These are phyloP conservation scores for Psophocarpus tetragonolobus DNA, from an alignment of 306 rosid species.

Conservation along the genomic window DNA sequence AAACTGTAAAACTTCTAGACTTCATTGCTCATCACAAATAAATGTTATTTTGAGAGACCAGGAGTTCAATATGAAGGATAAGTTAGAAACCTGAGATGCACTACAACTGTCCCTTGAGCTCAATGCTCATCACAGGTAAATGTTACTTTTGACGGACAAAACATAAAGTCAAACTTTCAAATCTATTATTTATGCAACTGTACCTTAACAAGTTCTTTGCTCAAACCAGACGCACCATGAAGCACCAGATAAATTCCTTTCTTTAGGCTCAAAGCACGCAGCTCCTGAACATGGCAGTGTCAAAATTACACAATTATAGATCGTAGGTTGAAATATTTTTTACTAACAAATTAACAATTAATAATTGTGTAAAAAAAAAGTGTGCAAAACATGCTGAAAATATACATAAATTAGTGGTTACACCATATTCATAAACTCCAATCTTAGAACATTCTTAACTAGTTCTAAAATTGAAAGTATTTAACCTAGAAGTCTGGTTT, in stretches of 20 bases:
- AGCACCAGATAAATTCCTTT: conserved; percentile 79
- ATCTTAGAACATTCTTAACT: not conserved
- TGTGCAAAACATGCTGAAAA: not conserved
- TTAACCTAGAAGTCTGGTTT: not conserved
- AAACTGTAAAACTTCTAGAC: conserved; percentile 15
- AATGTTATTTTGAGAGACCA: not conserved
- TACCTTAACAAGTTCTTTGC: conserved; percentile 77
- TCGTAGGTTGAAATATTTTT: no score
- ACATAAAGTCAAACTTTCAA: not conserved
- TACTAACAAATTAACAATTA: no score
- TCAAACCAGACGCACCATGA: conserved; percentile 95
- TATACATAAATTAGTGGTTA: not conserved
- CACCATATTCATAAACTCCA: not conserved
- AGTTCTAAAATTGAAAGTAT: not conserved
- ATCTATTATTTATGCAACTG: not conserved
- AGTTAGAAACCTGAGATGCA: not conserved
- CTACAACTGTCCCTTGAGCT: conserved; percentile 43
- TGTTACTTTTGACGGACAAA: not conserved
- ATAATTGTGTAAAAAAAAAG: no score
- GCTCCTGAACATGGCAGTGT: conserved; percentile 51
- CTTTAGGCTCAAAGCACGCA: conserved; percentile 62
- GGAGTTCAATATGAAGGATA: conserved; percentile 2
- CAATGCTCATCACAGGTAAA: not conserved
- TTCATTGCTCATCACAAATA: not conserved
- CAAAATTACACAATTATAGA: conserved; percentile 28